Base-by-base conservation (phyloP, 495 filamentous ascomycete genomes). In the Penicillium ochrochloron region DNA sequence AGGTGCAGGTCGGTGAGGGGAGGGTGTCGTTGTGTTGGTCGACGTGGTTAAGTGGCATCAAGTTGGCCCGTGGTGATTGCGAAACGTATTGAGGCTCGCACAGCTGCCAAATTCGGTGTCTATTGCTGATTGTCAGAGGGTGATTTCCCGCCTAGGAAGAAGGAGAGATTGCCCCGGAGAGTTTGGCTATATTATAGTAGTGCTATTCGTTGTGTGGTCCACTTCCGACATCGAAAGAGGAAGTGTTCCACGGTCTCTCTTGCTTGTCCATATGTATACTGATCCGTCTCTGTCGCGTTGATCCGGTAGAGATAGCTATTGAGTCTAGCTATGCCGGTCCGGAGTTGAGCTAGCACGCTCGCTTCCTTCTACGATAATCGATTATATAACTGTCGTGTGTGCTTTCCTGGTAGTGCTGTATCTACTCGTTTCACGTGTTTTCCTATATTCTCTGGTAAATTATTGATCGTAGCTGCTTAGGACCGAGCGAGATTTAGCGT, bases 241-340 rank as follows among this genome's bases (percentile, higher is more conserved):
- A 79, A 77, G 72, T 77, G 73, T 42, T 76, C 65, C 23, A 71
- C 68, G 7, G 69, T 76, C 62, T 79, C 73, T 51, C 48, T 29
- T 51, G 48, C 73, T 61, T 73, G 60, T 51, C 76, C 70, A 62
- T 61, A 80, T 51, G 23, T 59, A 65, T 66, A 67, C 59, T 65
- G 62, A 29, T 67, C 64, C 14, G 59, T 70, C 8, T 67, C 50
- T 17, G 46, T 50, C 62, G 66, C 67, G 29, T 69, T 68, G 50
- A 78, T 73, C 48, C 59, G 55, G 46, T 70, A 53, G 48, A 77
- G 68, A 65, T 73, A 76, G 21, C 71, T 58, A 61, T 77, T 78
- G 29, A 77, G 60, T 67, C 68, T 70, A 50, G 71, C 61, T 62
- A 72, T 73, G 62, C 75, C 73, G 11, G 70, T 79, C 61, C 70